Base-by-base conservation (phyloP, 148 eudicot genomes). In the Fagopyrum tataricum region DNA sequence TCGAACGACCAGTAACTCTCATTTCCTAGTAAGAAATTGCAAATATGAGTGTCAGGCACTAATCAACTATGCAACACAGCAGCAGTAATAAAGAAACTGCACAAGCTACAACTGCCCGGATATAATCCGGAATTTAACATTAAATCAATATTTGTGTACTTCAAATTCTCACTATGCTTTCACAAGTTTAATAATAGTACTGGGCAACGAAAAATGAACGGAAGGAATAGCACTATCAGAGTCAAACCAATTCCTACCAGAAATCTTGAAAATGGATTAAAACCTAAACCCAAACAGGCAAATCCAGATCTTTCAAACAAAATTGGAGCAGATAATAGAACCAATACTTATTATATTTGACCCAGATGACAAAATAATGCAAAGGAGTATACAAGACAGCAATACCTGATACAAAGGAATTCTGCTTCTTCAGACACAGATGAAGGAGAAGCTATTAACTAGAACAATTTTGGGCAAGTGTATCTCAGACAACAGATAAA, bases 1-100 rank as follows among this genome's bases (percentile, higher is more conserved):
- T 39, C 4, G 84, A 78, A 17, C 80, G 87, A 72, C 84, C 61
- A 73, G 86, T 52, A 26, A 62, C 67, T 75, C 95, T 86, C 95
- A 91, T 91, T 59, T 79, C 84, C 72, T 41, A 20, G 7, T 6
- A 17, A 5, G 71, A 68, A 40, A 68, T 15, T 43, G 26, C 46
- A 41, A 68, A 68, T 20, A 4, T 59, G 39, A 59, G 17, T 20
- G 47, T 41, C 20, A 67, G 20, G 15, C 47, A 67, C 71, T 67
- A 40, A 68, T 17, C n/a, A 59, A 9, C 41, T 59, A 59, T 26
- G 61, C 26, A 55, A 55, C 15, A 4, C 15, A 4, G 61, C 61
- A 55, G 61, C 39, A 59, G 40, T 23, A 59, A 9, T 59, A 4
- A 59, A 15, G 67, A 31, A 31, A 31, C 37, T 31, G 1, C 37